These are phyloP conservation scores for Aspergillus ellipticus DNA, from an alignment of 495 filamentous ascomycete genomes.

Conservation along the genomic window DNA sequence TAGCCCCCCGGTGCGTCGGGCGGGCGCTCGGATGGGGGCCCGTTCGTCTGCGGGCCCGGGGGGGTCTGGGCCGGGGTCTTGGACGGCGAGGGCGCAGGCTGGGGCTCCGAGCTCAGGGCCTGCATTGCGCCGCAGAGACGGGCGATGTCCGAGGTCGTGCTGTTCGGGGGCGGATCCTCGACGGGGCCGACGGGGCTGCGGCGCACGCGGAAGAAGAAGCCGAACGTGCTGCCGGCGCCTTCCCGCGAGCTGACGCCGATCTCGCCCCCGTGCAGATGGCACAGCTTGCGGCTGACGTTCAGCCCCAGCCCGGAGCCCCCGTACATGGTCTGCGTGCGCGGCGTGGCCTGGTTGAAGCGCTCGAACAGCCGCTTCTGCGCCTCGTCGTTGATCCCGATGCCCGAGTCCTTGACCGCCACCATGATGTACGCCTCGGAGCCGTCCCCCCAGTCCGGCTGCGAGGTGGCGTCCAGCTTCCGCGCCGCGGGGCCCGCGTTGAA, in stretches of 20 bases:
- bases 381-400: conserved; percentile 67
- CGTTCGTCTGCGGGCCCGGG: conserved; percentile 4
- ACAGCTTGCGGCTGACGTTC: conserved; percentile 75
- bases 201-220: conserved; percentile 71
- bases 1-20: neutral
- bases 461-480: conserved; percentile 41
- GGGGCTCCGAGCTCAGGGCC: conserved; percentile 15
- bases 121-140: conserved; percentile 22
- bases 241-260: conserved; percentile 73
- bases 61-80: no score
- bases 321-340: conserved; percentile 74
- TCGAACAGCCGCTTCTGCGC: conserved; percentile 75
- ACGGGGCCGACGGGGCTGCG: conserved; percentile 27
- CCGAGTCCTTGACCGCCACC: conserved; percentile 74
- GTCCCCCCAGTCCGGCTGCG: conserved; percentile 59
- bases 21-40: neutral
- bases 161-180: conserved; percentile 19
- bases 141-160: conserved; percentile 12
- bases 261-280: conserved; percentile 78
- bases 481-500: conserved; percentile 43
- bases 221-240: conserved; percentile 76
- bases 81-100: no score
- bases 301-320: conserved; percentile 80
- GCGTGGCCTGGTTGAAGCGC: conserved; percentile 75
- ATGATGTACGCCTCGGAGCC: conserved; percentile 67